These are phyloP conservation scores for Metarhizium robertsii DNA, from an alignment of 2,329 filamentous ascomycete genomes.

Conservation along the genomic window DNA sequence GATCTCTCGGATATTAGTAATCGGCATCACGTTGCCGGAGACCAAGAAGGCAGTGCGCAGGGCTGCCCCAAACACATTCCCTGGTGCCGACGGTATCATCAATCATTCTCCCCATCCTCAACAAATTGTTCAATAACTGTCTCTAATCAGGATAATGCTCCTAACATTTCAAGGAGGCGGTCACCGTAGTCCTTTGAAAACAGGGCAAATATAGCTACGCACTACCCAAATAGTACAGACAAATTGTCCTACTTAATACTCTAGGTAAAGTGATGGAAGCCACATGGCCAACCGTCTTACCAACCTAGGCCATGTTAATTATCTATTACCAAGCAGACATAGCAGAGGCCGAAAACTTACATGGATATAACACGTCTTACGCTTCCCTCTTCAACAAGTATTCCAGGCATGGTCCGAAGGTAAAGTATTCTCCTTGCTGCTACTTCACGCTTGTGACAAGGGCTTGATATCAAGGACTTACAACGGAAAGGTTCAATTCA, in stretches of 20 bases:
- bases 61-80: constrained; percentile 11
- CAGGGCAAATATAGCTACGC: constrained; percentile 12
- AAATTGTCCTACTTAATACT: constrained; percentile 7
- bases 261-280: constrained; percentile 9
- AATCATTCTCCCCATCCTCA: constrained; percentile 8
- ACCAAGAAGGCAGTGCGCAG: constrained; percentile 5
- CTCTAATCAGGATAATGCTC: constrained; percentile 10
- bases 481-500: too few species aligned
- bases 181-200: constrained; percentile 10
- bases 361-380: too few species aligned
- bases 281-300: constrained; percentile 7
- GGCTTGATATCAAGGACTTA: too few species aligned
- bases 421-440: too few species aligned
- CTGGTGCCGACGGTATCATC: constrained; percentile 11
- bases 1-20: too few species aligned
- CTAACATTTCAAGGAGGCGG: constrained; percentile 9
- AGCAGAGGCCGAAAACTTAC: too few species aligned
- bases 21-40: too few species aligned
- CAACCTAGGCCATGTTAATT: neutral
- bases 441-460: too few species aligned
- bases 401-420: too few species aligned
- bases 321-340: too few species aligned
- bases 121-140: constrained; percentile 10
- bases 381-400: too few species aligned
- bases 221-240: constrained; percentile 11